Percentiles rank a stretch among this genome's conserved stretches.
Conservation (phyloP, 2,329 filamentous ascomycete species). For the Paraphoma sp. region DNA sequence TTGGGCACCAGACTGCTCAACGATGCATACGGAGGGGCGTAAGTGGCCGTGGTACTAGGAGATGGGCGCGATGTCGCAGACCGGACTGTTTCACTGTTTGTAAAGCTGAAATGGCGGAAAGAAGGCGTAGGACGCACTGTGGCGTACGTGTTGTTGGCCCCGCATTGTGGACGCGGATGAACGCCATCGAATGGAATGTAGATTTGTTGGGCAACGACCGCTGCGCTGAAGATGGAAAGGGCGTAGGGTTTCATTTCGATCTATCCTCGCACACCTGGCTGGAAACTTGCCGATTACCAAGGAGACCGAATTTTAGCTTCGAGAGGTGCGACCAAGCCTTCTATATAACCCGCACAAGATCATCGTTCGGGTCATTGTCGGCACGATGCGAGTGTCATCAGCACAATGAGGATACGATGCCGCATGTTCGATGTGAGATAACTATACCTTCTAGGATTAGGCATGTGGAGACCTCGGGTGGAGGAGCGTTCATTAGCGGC, state of each 20-base stretch:
- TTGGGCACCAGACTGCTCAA: constrained; percentile 45
- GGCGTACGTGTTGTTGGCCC: constrained; percentile 27
- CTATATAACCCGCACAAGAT: not conserved
- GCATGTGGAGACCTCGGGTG: not conserved
- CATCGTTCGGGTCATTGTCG: not conserved
- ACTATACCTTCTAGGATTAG: not conserved
- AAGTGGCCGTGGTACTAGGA: constrained; percentile 42
- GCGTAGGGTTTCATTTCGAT: constrained; percentile 19
- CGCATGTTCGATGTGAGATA: not conserved
- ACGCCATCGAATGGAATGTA: constrained; percentile 42
- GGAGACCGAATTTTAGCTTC: too few relatives aligned
- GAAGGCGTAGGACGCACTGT: constrained; percentile 37
- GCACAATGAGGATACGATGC: not conserved
- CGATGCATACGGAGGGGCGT: constrained; percentile 45
- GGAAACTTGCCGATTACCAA: too few relatives aligned
- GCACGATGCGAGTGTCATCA: not conserved
- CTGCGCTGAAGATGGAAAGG: constrained; percentile 10
- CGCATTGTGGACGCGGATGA: constrained; percentile 35
- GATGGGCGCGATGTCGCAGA: constrained; percentile 46
- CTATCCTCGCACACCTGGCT: too few relatives aligned
- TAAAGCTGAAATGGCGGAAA: constrained; percentile 45
- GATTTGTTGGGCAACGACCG: constrained; percentile 42
- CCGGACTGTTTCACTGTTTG: constrained; percentile 49
- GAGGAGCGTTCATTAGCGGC: not conserved
- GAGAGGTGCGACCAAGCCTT: not conserved